Base-by-base conservation (phyloP, 345 rosid species). In the Syzygium grande region DNA sequence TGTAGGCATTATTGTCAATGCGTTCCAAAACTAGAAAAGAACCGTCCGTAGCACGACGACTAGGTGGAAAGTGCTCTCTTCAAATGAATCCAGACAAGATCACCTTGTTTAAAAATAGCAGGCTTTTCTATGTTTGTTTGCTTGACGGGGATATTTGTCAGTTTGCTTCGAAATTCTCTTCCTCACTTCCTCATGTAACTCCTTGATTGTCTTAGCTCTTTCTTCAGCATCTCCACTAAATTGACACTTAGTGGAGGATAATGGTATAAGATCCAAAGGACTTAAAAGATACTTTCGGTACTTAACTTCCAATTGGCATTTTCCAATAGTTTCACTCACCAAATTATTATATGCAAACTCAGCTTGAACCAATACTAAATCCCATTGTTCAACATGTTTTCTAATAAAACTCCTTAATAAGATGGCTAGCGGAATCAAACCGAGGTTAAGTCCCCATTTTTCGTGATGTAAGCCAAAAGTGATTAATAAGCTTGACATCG, bases 81-180 rank as follows among this genome's bases (percentile, higher is more conserved):
- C n/a, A 58, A 25, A 25, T 25, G 63, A 58, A 58, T 4, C 63
- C 3, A 25, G n/a, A 58, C n/a, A 10, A 2, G 63, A 58, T 58
- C 63, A 25, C 63, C 29, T 23, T 58, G n/a, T 58, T 58, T 1
- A 58, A 0, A 56, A 58, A 58, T 25, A 23, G 0, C 15, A 11
- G 3, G 30, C 65, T 27, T 25, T 11, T 59, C 15, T 25, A 27
- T 27, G 3, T 11, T 27, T 11, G 0, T 27, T 11, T 2, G 15
- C 30, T 59, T 59, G 14, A 4, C 3, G 1, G 15, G 15, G 14
- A 58, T 58, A 56, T 23, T 56, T 56, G 61, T 0, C 27, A 1
- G 0, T 56, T 56, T 23, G 27, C 27, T 56, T 23, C 13, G 0
- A 9, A 56, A 0, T 56, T 9, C 27, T 23, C n/a, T 1, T 56